Percentiles rank a stretch among this genome's conserved stretches.
Conservation (phyloP, 768 basidiomycete genomes). For the Sistotremastrum suecicum region DNA sequence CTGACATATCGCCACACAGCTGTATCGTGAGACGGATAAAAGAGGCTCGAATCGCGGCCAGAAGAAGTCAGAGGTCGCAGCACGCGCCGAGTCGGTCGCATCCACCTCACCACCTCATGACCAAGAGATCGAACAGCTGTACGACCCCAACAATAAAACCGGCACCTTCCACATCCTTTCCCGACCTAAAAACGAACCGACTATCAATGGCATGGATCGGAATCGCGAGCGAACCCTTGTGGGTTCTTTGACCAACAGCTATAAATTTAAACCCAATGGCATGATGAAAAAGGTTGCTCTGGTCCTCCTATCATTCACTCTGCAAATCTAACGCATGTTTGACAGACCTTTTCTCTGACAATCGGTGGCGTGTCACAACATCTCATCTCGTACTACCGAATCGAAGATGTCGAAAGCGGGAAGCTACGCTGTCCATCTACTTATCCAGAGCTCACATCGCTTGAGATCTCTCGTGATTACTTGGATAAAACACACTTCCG, state of each 20-base stretch:
- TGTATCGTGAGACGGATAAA: conserved; percentile 91
- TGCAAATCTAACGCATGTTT: neutral
- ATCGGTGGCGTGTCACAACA: conserved; percentile 81
- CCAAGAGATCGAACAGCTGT: neutral
- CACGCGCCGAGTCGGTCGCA: conserved; percentile 21
- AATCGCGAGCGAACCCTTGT: conserved; percentile 70
- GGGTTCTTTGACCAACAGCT: conserved; percentile 83
- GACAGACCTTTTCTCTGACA: conserved; percentile 80
- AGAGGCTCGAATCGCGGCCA: conserved; percentile 35
- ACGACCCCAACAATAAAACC: conserved; percentile 4
- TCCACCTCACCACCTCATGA: conserved; percentile 9
- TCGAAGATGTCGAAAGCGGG: conserved; percentile 82
- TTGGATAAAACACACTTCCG: conserved; percentile 87
- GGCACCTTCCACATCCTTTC: conserved; percentile 37
- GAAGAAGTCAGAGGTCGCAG: conserved; percentile 26
- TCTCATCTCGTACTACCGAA: conserved; percentile 87
- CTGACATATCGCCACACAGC: conserved; percentile 14
- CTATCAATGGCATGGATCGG: conserved; percentile 40
- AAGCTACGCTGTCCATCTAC: conserved; percentile 81
- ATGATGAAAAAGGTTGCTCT: conserved; percentile 88
- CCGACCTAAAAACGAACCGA: conserved; percentile 44
- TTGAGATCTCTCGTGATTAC: conserved; percentile 80
- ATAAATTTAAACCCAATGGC: conserved; percentile 86
- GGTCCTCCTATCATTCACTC: neutral
- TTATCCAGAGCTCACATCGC: conserved; percentile 69